These are phyloP conservation scores for Diaporthe nobilis DNA, from an alignment of 2,329 filamentous ascomycete species.

Conservation along the genomic window DNA sequence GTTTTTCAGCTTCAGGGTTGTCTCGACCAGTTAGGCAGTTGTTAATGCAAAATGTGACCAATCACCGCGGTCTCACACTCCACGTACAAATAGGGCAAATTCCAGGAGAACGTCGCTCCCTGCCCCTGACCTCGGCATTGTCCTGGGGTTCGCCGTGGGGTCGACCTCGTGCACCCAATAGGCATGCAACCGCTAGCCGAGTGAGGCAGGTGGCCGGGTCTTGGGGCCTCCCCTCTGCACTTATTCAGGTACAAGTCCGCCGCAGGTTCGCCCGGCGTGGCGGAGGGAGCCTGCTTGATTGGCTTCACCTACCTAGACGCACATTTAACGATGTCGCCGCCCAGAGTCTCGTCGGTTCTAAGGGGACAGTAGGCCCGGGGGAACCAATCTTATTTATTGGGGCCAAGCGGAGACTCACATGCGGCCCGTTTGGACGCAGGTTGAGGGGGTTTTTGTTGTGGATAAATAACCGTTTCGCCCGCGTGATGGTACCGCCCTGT, in stretches of 20 bases:
- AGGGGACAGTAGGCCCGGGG: conserved; percentile 6
- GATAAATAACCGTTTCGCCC: conserved; percentile 23
- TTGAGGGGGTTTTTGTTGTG: conserved; percentile 1
- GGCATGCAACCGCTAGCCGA: conserved; percentile 2
- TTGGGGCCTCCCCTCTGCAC: conserved; percentile 5
- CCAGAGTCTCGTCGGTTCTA: conserved; percentile 23
- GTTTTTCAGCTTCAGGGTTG: background rate
- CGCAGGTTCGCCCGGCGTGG: conserved; percentile 26
- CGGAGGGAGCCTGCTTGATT: background rate
- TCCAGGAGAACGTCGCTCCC: background rate
- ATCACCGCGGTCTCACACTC: background rate
- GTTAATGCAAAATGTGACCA: background rate
- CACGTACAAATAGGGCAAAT: background rate
- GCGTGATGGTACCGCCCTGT: conserved; percentile 3
- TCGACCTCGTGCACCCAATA: conserved; percentile 5
- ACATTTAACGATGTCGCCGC: conserved; percentile 5
- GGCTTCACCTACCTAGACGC: background rate
- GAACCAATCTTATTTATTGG: background rate
- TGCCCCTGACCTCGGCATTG: background rate
- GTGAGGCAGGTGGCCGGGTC: conserved; percentile 23
- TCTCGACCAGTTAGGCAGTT: background rate
- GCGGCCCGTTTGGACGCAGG: background rate
- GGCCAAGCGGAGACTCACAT: conserved; percentile 7
- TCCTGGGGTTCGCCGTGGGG: conserved; percentile 24
- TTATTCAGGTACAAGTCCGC: conserved; percentile 25